Base-by-base conservation (phyloP, 371 early-diverging fungal species). In the Catenaria anguillulae region DNA sequence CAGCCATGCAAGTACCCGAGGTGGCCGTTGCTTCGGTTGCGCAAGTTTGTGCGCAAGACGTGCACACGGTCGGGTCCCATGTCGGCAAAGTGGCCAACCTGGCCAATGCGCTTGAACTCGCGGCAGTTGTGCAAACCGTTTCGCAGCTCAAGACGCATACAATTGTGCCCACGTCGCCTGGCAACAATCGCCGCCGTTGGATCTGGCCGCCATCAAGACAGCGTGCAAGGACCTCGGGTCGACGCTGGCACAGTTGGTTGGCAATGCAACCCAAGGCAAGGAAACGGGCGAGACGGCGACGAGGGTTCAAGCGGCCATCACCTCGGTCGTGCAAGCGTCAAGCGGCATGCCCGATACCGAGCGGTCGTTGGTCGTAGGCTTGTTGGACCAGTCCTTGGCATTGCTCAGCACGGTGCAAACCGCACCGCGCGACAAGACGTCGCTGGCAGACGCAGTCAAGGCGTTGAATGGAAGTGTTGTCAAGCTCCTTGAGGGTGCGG, bases 51-150 rank as follows among this genome's bases (percentile, higher is more conserved):
- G 67, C 33, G 6, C 66, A 63, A 33, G 45, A 43, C 21, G 45
- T 43, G 8, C 3, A 4, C 17, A 23, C 4, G 45, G 46, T 77
- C 8, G 66, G 70, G 61, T 55, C 66, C 12, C 64, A 68, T 12
- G 40, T 17, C 10, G 10, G 17, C 40, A 5, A 17, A 40, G 70
- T 65, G 0, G 60, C 67, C 40, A 63, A 62, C 1, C 15, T 73
- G 19, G 66, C 66, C n/a, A 73, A 75, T 55, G 59, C 34, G 13
- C 48, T 75, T 8, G 66, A 65, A 12, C 29, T 56, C 12, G 74
- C 75, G 19, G 45, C 0, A 31, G 67, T 13, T 45, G 65, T 24
- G 10, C 36, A 23, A 67, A 63, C 40, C 40, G 40, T 40, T 5
- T 40, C 40, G n/a, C n/a, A 4, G 34, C 66, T 31, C 69, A 68